Base-by-base conservation (phyloP, 1,139 yeast genomes). In the Kodamaea anthophila region DNA sequence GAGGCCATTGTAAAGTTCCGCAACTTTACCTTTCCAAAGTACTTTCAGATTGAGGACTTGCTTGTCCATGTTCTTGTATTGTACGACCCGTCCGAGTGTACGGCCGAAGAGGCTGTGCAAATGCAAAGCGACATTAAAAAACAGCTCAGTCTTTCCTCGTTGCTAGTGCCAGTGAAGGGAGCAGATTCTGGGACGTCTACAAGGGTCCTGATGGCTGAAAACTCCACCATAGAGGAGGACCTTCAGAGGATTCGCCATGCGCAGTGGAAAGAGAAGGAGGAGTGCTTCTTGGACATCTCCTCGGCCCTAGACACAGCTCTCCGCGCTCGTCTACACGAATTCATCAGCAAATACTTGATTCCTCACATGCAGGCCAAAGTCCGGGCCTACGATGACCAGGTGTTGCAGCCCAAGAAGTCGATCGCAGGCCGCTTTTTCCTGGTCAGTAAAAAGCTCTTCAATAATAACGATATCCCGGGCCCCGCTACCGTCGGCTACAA, bases 281-380 rank as follows among this genome's bases (percentile, higher is more conserved):
- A 26, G 21, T 25, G 24, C 18, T 25, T 24, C 16, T 33, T 42
- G 14, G 24, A 21, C 3, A 53, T 67, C 24, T 65, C 75, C 18
- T 45, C 44, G 30, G 34, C 58, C 21, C 28, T 77, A 36, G 69
- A 60, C 51, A 29, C 51, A 3, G 49, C 67, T 0, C 49, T 83
- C 22, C 53, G 66, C 14, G 42, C 49, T 6, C 62, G 65, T 31
- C 45, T 80, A 7, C 58, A 67, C 34, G 85, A 79, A 21, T 60
- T 77, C 30, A 66, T 80, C 7, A 68, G 68, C 29, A 73, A 71
- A 42, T 62, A 64, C 36, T 57, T 86, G 31, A 64, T 83, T 2
- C 91, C 94, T 1, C 86, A 77, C 48, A 82, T 86, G 94, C 88
- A 83, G 46, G 55, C 66, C 30, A 73, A 85, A 49, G 67, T 85